These are phyloP conservation scores for Ciborinia camelliae DNA, from an alignment of 2,329 filamentous ascomycete species.

Conservation along the genomic window DNA sequence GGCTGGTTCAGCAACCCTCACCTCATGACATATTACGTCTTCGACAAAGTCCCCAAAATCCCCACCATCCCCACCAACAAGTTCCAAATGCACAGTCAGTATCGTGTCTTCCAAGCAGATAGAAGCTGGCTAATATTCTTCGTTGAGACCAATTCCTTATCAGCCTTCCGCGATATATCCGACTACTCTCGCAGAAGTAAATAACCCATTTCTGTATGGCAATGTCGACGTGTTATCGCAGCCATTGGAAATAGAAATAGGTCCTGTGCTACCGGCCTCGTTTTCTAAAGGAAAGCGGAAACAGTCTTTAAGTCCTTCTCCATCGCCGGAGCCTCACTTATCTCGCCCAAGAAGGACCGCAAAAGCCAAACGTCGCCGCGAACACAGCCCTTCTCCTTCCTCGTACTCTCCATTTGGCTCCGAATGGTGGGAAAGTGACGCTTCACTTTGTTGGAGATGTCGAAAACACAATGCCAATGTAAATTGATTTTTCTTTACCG, in stretches of 20 bases:
- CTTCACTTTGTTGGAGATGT: constrained; percentile 16
- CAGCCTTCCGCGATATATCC: neutral
- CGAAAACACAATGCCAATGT: constrained; percentile 14
- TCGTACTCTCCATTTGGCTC: neutral
- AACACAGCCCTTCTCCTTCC: neutral
- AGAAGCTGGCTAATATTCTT: neutral
- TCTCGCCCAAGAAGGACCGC: constrained; percentile 7
- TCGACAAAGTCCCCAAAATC: neutral
- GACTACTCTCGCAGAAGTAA: neutral
- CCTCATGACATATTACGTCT: neutral
- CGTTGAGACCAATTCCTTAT: neutral
- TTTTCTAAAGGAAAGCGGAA: constrained; percentile 8
- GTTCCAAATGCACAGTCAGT: constrained; percentile 14
- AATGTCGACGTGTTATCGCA: constrained; percentile 4
- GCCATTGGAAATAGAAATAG: constrained; percentile 2
- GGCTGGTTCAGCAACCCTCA: neutral
- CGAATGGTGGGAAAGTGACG: constrained; percentile 9
- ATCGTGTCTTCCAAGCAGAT: neutral
- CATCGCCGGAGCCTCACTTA: neutral
- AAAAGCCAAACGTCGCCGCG: constrained; percentile 12
- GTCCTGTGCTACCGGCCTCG: neutral
- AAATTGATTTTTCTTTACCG: neutral
- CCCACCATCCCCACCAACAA: neutral
- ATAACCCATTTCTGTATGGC: constrained; percentile 11
- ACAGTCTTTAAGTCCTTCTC: constrained; percentile 8